Base-by-base conservation (phyloP, 164 flowering plant genomes). In the Sextonia rubra region DNA sequence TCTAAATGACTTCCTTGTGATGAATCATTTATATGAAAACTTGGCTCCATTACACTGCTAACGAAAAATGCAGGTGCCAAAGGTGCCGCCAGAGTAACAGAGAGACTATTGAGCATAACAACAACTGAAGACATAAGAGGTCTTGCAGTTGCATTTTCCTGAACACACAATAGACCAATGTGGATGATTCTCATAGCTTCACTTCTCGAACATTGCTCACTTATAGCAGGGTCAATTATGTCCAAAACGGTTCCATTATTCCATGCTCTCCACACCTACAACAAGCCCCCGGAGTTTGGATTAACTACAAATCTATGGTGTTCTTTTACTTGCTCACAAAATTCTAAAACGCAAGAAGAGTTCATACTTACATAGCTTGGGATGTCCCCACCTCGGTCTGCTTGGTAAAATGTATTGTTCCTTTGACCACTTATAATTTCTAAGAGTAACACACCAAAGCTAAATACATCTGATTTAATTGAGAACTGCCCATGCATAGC, bases 391-490 rank as follows among this genome's bases (percentile, higher is more conserved):
- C 1, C 64, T 18, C 24, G 25, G 12, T 60, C 64, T 23, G 64
- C 5, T 9, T 60, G 64, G 25, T 60, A 23, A 26, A 60, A 60
- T 22, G 78, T 75, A 55, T 73, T 71, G 60, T 76, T 83, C 32
- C 64, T 80, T 77, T 68, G 69, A 12, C 86, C 84, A 47, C 77
- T 81, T 0, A 83, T 30, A 11, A 81, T 83, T 69, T 85, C 86
- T 55, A 85, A 58, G 1, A 83, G 67, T 22, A 83, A 20, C 6
- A 85, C 86, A 0, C 88, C 88, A 27, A 81, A 85, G 76, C 90
- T 85, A 26, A 81, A 85, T 3, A 85, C 88, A 74, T 87, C 88
- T 0, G 87, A 87, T 56, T 86, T 85, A 12, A 69, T 60, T 0
- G 89, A 87, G 25, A 80, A 84, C 1, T 26, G 65, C 9, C 91